Evolutionary conservation across 2,329 filamentous ascomycete genomes (phyloP).

Genomic region (Talaromyces sp.): DNA sequence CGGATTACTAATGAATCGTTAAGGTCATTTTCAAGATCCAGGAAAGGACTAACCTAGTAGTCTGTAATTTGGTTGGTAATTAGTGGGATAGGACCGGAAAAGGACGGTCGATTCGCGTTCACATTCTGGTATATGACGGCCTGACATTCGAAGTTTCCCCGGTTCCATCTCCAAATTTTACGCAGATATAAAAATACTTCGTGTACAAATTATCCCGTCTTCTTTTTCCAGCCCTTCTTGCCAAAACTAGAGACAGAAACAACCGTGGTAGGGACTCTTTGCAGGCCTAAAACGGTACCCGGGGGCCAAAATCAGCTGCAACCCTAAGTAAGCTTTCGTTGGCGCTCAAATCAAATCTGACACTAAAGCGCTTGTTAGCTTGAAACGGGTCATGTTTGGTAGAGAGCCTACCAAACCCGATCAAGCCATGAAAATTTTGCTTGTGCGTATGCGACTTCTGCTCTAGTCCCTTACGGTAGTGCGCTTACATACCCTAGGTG

Average conservation of each 20-base stretch:
- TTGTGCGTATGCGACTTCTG: neutral
- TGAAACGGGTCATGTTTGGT: neutral
- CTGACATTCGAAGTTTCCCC: no score
- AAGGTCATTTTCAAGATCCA: neutral
- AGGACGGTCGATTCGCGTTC: neutral
- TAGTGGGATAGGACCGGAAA: neutral
- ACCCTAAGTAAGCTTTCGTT: neutral
- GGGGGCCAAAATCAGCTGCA: slow-evolving; percentile 12
- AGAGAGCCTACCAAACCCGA: neutral
- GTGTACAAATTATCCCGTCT: neutral
- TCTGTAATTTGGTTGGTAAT: neutral
- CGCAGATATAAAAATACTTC: no score
- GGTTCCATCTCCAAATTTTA: no score
- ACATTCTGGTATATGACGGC: neutral
- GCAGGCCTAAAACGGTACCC: neutral
- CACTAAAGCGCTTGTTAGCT: neutral
- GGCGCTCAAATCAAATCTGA: neutral
- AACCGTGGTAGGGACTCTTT: neutral
- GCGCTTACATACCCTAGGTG: neutral
- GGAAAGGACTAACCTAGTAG: neutral
- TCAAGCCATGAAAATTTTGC: neutral
- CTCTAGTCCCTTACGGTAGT: neutral
- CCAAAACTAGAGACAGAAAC: neutral
- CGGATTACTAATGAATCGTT: neutral
- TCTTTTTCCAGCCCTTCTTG: neutral